Evolutionary conservation across 768 basidiomycete species (phyloP), one percentile per base, ranked within the genome.

Genomic region (Mycena alexandri): DNA sequence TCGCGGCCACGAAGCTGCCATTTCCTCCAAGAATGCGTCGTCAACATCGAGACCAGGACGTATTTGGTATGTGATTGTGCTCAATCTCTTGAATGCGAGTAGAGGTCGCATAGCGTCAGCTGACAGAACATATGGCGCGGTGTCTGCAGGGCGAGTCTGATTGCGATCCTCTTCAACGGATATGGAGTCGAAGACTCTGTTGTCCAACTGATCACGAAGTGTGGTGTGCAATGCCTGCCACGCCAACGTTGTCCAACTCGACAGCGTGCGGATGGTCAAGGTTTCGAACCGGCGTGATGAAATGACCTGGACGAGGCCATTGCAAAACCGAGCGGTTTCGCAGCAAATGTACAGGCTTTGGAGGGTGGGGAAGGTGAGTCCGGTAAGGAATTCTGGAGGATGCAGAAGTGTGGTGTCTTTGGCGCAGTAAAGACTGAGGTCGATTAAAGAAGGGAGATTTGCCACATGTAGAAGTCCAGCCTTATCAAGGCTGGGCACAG

Each of bases 171-270:
- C 17, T 7, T 34, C 29, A 48, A 67, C 42, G 0, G 58, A 47
- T 8, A 66, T 38, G 1, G 33, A 1, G 3, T 43, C 21, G n/a
- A 66, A 29, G 17, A 38, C 5, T 22, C 19, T 5, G 22, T 58
- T n/a, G 44, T 63, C 43, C 12, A 68, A 5, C 43, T 33, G 47
- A 41, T 68, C 61, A 16, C 54, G 67, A 42, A 68, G 10, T 16
- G 43, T 48, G 11, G 67, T 63, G 43, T 44, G 48, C 19, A 68
- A n/a, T 29, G 51, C 56, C 36, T 58, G 19, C 67, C 67, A 68
- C 3, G 67, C 48, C 22, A 22, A 1, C 5, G 67, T 51, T 25
- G 61, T 68, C 67, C 67, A 68, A 38, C 19, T 36, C 14, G 48
- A 3, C 34, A 53, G 41, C 22, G 48, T 38, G 29, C 12, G 2